Base-by-base conservation (phyloP, 2,329 filamentous ascomycete species). In the Teratosphaeria viscida region DNA sequence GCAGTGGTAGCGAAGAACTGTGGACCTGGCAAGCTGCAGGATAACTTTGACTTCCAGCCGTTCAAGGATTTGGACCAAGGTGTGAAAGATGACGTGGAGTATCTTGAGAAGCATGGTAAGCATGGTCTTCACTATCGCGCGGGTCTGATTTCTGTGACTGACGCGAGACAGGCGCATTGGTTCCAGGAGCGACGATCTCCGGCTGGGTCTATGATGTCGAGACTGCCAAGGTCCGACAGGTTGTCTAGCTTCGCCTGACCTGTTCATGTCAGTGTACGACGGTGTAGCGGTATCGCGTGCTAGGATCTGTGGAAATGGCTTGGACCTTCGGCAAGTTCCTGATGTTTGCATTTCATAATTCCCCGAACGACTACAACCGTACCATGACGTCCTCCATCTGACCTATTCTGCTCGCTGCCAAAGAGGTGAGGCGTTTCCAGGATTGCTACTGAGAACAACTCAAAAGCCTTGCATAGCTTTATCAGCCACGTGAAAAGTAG, bases 191-290 rank as follows among this genome's bases (percentile, higher is more conserved):
- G 0, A 55, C 43, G 32, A 78, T 92, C 54, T 87, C 82, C 5
- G 89, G 89, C 0, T 92, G 88, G 82, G 75, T 92, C 2, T 92
- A 91, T 74, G 85, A 91, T 67, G 86, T 92, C 52, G 84, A 89
- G 76, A 90, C 82, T 1, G 89, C 88, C 0, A 85, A 78, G 71
- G 79, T 81, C 55, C 78, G 75, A 63, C 76, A 74, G 19, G 54
- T 59, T 49, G 52, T 58, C 8, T 58, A 47, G 26, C 2, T 54
- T 27, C 19, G 37, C 37, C 16, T 16, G 11, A 39, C 43, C 43
- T 49, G 10, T 49, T 23, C 16, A 10, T 49, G 8, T 10, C 16
- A 10, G n/a, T 49, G 43, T 49, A 19, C 7, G 43, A 6, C 43
- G 19, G 6, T 23, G n/a, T 11, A 49, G 43, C 43, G 43, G 43